A percentile compares a stretch with the other conserved stretches of the same genome.
Conservation (phyloP, 1,284 basidiomycete genomes). For the Hymenochaete sp. region DNA sequence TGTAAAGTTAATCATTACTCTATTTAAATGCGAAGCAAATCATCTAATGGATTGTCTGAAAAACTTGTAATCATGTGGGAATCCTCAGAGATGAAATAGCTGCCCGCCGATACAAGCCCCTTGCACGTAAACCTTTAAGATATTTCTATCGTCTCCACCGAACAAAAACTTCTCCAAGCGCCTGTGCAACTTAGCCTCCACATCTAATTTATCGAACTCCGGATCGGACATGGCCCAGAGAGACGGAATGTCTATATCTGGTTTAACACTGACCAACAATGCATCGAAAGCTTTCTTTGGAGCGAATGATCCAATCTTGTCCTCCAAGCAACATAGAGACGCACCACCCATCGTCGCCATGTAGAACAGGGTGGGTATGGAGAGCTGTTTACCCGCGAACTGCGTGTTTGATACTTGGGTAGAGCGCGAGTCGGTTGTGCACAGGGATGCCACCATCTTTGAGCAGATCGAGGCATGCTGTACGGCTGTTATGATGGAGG, state of each 20-base stretch:
- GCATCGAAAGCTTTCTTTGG: conserved; percentile 90
- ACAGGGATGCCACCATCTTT: conserved; percentile 56
- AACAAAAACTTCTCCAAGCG: conserved; percentile 71
- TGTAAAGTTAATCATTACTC: neutral
- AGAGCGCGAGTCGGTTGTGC: conserved; percentile 18
- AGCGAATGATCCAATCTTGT: conserved; percentile 71
- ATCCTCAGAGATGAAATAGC: neutral
- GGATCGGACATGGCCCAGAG: conserved; percentile 46
- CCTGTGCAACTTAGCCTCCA: conserved; percentile 34
- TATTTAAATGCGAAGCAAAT: neutral
- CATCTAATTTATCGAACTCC: conserved; percentile 24
- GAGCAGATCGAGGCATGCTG: conserved; percentile 78
- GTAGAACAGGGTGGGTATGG: conserved; percentile 74
- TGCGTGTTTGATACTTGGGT: conserved; percentile 19
- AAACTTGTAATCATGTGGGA: neutral
- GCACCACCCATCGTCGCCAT: conserved; percentile 93
- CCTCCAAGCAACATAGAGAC: conserved; percentile 65
- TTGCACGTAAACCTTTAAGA: conserved; percentile 78
- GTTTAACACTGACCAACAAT: conserved; percentile 51
- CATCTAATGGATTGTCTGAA: neutral
- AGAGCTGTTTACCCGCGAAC: conserved; percentile 59
- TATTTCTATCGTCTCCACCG: conserved; percentile 84
- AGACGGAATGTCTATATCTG: conserved; percentile 47
- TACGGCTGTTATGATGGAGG: conserved; percentile 78
- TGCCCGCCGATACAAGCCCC: conserved; percentile 71